Base-by-base conservation (phyloP, 345 rosid genomes). In the Orychophragmus violaceus region DNA sequence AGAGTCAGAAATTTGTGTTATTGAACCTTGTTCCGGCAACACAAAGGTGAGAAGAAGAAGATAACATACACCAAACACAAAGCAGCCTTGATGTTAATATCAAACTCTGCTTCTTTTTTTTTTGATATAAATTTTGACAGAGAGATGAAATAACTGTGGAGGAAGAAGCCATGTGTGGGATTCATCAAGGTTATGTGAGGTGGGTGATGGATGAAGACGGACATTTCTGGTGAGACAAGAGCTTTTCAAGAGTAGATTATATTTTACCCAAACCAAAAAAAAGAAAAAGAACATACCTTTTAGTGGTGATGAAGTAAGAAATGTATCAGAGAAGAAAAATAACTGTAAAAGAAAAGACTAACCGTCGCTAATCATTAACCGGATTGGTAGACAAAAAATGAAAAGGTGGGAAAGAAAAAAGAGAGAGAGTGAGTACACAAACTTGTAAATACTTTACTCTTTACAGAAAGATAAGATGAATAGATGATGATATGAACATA, bases 171-270 rank as follows among this genome's bases (percentile, higher is more conserved):
- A 55, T 62, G 19, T 78, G 68, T 63, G 82, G 39, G 30, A 46
- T 77, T 56, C 71, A 90, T 8, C 71, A 80, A 51, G 77, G 82
- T 46, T 94, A 87, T 51, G 54, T 53, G 28, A 74, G 74, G 44
- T 94, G 99, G 99, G 88, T 94, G 42, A 79, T 68, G 24, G 65
- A 84, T 11, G 97, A 89, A 36, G 90, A 77, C 0, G 46, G 59
- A 2, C 69, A 74, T 68, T 74, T 74, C 69, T 74, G 78, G 69
- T 74, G 74, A 74, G 10, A 36, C 28, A 36, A 41, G 6, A 35
- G n/a, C 60, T 45, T 45, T 63, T 9, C 33, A 37, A 5, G 16
- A 4, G 44, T 41, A 14, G 21, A 45, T 22, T 4, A 10, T 18
- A 25, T n/a, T 14, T 27, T 8, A 16, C 22, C 17, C 12, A 9